Evolutionary conservation across 2,329 filamentous ascomycete genomes (phyloP), one percentile per base, ranked within the genome.

Genomic region (Uncinocarpus reesii): DNA sequence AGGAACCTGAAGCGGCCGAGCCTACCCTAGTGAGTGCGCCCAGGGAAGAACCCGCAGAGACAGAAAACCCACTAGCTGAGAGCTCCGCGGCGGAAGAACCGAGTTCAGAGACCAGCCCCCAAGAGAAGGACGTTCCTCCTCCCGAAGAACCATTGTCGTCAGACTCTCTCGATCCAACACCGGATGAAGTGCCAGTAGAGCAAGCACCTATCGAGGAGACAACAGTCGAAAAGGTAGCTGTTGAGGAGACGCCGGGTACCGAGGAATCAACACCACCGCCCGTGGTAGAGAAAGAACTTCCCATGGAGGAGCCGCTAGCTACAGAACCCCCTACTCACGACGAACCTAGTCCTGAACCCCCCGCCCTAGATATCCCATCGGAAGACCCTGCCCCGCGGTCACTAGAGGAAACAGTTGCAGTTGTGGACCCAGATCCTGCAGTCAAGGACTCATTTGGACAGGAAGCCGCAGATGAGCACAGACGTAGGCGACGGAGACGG

Each of bases 401-500:
- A 13, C 32, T 47, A 6, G 50, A 47, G 13, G 40, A 47, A 10
- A 28, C 44, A 11, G 18, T 40, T 5, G 42, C 43, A 37, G 37
- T 40, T 1, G 37, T 16, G 16, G 26, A 32, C 24, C 24, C 44
- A 16, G 26, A 41, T 34, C 49, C 44, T n/a, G 8, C 49, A 24
- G 34, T 50, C n/a, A 41, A 40, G 3, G 53, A 57, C 46, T 18
- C 20, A 29, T 31, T 15, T n/a, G n/a, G 18, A 13, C 35, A 35
- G 8, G 51, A 53, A 21, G 32, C 49, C 24, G 38, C 35, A 16
- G 56, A 52, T 16, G 45, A 37, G 18, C 36, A 20, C 21, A 41
- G 31, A 42, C 50, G 54, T 3, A 52, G 52, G 40, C 35, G 56
- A 48, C 23, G 49, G 26, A 61, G 60, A 45, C 65, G 56, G 42